Evolutionary conservation across 148 eudicot species (phyloP).

Genomic region (Fallopia convolvulus): DNA sequence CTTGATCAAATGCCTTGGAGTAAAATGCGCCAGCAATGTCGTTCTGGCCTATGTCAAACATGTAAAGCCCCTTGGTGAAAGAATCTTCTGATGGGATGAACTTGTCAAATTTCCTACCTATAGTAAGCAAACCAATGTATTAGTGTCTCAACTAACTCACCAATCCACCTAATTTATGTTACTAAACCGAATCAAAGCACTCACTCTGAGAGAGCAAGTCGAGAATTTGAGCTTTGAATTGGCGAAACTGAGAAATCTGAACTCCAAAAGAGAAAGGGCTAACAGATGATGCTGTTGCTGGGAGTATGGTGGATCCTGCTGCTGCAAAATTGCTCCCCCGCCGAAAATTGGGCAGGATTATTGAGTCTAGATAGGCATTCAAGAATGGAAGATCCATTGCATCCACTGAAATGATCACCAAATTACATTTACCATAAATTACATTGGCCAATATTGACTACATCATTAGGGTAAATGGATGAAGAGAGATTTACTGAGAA

Average conservation of each 20-base stretch:
- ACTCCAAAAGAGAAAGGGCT: slow-evolving; percentile 91
- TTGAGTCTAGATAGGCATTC: slow-evolving; percentile 73
- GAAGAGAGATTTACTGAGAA: slow-evolving; percentile 38
- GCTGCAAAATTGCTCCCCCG: slow-evolving; percentile 85
- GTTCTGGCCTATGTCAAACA: slow-evolving; percentile 94
- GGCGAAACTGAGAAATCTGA: slow-evolving; percentile 78
- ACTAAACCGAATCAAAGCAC: not conserved
- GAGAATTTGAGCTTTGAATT: slow-evolving; percentile 64
- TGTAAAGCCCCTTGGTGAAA: slow-evolving; percentile 71
- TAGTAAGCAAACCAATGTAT: not conserved
- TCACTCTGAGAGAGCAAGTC: slow-evolving; percentile 50
- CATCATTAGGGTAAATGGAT: not conserved
- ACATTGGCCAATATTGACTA: not conserved
- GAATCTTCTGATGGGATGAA: slow-evolving; percentile 62
- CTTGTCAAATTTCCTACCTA: slow-evolving; percentile 61
- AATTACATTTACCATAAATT: not conserved
- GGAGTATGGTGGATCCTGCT: slow-evolving; percentile 79
- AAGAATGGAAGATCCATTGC: slow-evolving; percentile 81
- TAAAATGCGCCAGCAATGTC: slow-evolving; percentile 85
- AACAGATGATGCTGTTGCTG: slow-evolving; percentile 57
- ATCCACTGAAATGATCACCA: slow-evolving; percentile 53
- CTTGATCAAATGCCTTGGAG: slow-evolving; percentile 73
- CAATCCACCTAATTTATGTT: not conserved
- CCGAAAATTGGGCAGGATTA: slow-evolving; percentile 57
- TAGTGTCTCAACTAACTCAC: not conserved